Evolutionary conservation across 2,329 filamentous ascomycete species (phyloP).

Genomic region (Elsinoe batatas): DNA sequence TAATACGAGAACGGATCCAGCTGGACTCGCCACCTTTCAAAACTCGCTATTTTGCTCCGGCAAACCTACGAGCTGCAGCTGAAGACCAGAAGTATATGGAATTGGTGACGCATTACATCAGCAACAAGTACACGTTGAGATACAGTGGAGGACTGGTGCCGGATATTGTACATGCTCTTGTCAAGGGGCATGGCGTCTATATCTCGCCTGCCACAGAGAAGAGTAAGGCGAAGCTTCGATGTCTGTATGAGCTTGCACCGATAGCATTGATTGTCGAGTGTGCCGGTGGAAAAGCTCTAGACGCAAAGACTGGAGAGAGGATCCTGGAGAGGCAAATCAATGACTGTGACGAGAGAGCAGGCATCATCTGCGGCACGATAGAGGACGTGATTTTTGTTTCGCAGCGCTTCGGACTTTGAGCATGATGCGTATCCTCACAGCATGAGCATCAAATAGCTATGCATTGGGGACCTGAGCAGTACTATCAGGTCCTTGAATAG

Average conservation of each 20-base stretch:
- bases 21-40: constrained; percentile 33
- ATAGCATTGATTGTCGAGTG: constrained; percentile 53
- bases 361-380: constrained; percentile 25
- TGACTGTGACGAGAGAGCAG: constrained; percentile 26
- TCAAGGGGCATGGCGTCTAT: constrained; percentile 54
- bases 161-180: constrained; percentile 49
- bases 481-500: not conserved
- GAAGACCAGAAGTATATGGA: constrained; percentile 41
- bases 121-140: constrained; percentile 48
- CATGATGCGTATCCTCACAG: not conserved
- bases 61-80: constrained; percentile 49
- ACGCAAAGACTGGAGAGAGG: constrained; percentile 24
- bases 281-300: constrained; percentile 47
- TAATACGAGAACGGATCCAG: constrained; percentile 36
- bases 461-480: too few species aligned
- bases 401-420: constrained; percentile 9
- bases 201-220: constrained; percentile 45
- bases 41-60: constrained; percentile 52
- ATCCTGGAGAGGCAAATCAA: constrained; percentile 20
- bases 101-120: constrained; percentile 43
- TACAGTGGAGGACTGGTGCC: constrained; percentile 54
- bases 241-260: constrained; percentile 50
- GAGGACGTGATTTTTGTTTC: constrained; percentile 24
- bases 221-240: constrained; percentile 48
- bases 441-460: not conserved